Evolutionary conservation across 257 asterid genomes (phyloP).

Genomic region (Phtheirospermum japonicum): DNA sequence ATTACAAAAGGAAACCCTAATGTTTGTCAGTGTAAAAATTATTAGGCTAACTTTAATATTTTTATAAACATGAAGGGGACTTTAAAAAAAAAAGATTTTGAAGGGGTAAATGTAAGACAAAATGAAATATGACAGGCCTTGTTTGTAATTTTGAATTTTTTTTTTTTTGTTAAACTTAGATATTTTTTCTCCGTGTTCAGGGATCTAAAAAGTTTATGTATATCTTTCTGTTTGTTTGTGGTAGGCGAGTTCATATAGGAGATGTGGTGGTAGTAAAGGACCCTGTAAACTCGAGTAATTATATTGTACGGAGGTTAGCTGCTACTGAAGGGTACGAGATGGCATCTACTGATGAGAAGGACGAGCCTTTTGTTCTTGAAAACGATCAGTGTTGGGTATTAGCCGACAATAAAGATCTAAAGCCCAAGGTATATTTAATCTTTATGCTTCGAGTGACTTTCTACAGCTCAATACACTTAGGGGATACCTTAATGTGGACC

Average conservation of each 20-base stretch:
- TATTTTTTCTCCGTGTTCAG: neutral
- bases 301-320: conserved; percentile 79
- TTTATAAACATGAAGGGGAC: neutral
- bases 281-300: conserved; percentile 48
- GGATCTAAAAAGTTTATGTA: conserved; percentile 5
- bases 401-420: conserved; percentile 63
- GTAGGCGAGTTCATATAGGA: conserved; percentile 64
- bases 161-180: no score
- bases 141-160: no score
- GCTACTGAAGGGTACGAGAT: conserved; percentile 83
- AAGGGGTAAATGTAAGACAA: no score
- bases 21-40: neutral
- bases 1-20: no score
- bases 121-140: no score
- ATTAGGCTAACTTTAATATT: neutral
- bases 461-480: neutral
- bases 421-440: conserved; percentile 54
- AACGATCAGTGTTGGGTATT: conserved; percentile 86
- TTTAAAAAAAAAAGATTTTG: no score
- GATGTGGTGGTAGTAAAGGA: conserved; percentile 79
- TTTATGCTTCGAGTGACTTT: conserved; percentile 13
- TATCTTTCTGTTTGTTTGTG: conserved; percentile 20
- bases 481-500: neutral
- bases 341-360: conserved; percentile 64
- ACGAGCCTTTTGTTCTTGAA: conserved; percentile 70